Percentiles rank a stretch among this genome's conserved stretches.
These are phyloP conservation scores for Talaromyces sp. DNA, from an alignment of 2,329 filamentous ascomycete genomes.

Conservation along the genomic window DNA sequence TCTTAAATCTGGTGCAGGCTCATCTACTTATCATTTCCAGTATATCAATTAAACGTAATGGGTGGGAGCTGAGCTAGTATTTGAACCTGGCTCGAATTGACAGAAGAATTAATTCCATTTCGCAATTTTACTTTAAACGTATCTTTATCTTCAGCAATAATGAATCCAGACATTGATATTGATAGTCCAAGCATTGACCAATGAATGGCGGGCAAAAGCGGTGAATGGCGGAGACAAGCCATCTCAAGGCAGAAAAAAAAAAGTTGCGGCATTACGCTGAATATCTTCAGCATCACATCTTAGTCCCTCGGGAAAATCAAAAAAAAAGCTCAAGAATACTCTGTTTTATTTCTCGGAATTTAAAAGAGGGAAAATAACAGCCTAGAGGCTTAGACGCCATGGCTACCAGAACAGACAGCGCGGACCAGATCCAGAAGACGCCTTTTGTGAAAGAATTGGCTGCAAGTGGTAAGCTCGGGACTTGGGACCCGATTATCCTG, in stretches of 20 bases:
- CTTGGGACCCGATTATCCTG: background rate
- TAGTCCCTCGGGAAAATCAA: background rate
- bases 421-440: constrained; percentile 38
- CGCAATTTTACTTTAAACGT: background rate
- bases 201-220: constrained; percentile 6
- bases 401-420: constrained; percentile 4
- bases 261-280: constrained; percentile 8
- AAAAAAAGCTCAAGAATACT: background rate
- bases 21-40: background rate
- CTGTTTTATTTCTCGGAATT: background rate
- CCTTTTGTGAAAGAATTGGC: constrained; percentile 81
- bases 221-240: constrained; percentile 10
- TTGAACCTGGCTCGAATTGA: background rate
- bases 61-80: background rate
- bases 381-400: constrained; percentile 5
- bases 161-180: background rate
- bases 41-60: background rate
- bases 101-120: background rate
- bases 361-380: background rate
- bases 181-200: background rate
- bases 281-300: background rate
- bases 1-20: background rate
- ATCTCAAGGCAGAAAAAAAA: constrained; percentile 15
- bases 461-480: constrained; percentile 65
- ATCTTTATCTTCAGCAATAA: background rate